These are phyloP conservation scores for Ceratocystis smalleyi DNA, from an alignment of 2,329 filamentous ascomycete species.

Conservation along the genomic window DNA sequence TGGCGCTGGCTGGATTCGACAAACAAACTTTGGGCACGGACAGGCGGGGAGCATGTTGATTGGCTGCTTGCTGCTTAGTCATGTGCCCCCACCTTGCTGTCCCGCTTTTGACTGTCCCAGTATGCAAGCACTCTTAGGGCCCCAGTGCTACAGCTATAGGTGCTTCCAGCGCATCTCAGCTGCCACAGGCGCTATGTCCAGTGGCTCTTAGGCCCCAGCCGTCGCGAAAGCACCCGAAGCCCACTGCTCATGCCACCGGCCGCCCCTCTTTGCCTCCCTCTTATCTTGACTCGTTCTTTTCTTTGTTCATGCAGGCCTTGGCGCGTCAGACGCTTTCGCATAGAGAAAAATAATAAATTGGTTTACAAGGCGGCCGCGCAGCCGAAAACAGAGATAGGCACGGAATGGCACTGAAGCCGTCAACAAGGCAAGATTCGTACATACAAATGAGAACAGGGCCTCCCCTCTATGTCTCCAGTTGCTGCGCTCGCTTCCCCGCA, in stretches of 20 bases:
- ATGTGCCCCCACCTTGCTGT: conserved; percentile 11
- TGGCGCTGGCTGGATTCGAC: conserved; percentile 6
- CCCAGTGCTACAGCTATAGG: too few species aligned
- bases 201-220: background rate
- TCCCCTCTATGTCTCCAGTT: background rate
- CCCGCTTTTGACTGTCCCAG: background rate
- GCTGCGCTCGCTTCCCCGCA: conserved; percentile 9
- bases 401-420: too few species aligned
- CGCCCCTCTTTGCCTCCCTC: background rate
- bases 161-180: too few species aligned
- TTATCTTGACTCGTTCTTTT: background rate
- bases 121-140: too few species aligned
- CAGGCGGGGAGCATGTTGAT: conserved; percentile 4
- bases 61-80: conserved; percentile 11
- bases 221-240: too few species aligned
- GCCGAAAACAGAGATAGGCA: too few species aligned
- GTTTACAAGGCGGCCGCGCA: background rate
- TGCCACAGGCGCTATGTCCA: too few species aligned
- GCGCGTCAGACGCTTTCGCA: background rate
- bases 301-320: background rate
- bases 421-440: too few species aligned
- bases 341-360: background rate
- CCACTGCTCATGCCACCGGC: background rate
- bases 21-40: conserved; percentile 13
- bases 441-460: too few species aligned